Evolutionary conservation across 2,329 filamentous ascomycete genomes (phyloP), one percentile per base, ranked within the genome.

Genomic region (Phialophora verrucosa): DNA sequence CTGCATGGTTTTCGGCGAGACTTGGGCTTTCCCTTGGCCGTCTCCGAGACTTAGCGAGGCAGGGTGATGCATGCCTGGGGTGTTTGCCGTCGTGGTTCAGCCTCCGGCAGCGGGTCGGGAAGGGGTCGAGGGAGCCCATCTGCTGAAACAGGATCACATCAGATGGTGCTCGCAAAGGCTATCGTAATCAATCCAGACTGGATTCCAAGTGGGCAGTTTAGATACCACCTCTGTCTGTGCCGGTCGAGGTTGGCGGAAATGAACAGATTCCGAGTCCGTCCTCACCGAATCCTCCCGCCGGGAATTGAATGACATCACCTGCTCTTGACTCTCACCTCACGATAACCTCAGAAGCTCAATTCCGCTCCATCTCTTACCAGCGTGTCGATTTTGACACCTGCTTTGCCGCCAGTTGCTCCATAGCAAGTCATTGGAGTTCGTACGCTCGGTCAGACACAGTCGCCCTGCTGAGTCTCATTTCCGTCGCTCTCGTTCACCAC

Each of bases 121-220:
- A 25, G 14, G 49, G 49, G 4, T 27, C 44, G 17, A 20, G 27
- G 25, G 29, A 7, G 31, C 47, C 31, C 12, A 38, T 25, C 35
- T 58, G 11, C 20, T 44, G n/a, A 42, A 12, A 14, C 35, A 23
- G 4, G 23, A 53, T 35, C 11, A 53, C 25, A 25, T 17, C 47
- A 51, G 7, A 20, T 17, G 17, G 53, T 67, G 65, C 65, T 64
- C 61, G 61, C 55, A 64, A 67, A 67, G 57, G 23, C n/a, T 64
- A 31, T 58, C 65, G 58, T 64, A 67, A 67, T 57, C 65, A 14
- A 10, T 14, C 29, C 27, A 14, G 35, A 42, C 14, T 35, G 53
- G 29, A n/a, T 55, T 23, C 20, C 23, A 14, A 27, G 44, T 49
- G 14, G 14, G 8, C 31, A 27, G 8, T 5, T 56, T 23, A 23